A percentile compares a stretch with the other conserved stretches of the same genome.
These are phyloP conservation scores for Suillus cothurnatus DNA, from an alignment of 768 basidiomycete species.

Conservation along the genomic window DNA sequence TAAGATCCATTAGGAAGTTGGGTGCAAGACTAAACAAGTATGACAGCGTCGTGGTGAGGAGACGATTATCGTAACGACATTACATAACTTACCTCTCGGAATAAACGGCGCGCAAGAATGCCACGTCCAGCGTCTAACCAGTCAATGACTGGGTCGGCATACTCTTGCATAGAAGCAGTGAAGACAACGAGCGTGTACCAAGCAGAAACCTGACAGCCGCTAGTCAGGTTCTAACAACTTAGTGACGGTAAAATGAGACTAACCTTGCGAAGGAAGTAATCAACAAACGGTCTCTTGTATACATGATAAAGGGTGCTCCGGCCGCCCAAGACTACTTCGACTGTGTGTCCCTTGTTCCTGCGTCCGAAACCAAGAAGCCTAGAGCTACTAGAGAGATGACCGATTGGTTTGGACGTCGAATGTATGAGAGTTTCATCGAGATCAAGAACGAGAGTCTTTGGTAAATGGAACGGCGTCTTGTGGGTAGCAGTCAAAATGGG, in stretches of 20 bases:
- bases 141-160: constrained; percentile 99
- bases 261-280: constrained; percentile 91
- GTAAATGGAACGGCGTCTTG: constrained; percentile 75
- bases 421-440: constrained; percentile 99
- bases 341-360: constrained; percentile 76
- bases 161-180: constrained; percentile 99
- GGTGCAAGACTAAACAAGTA: constrained; percentile 75
- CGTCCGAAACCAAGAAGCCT: constrained; percentile 64
- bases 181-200: constrained; percentile 99
- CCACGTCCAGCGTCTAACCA: constrained; percentile 97
- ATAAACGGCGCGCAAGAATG: constrained; percentile 84
- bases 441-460: constrained; percentile 95
- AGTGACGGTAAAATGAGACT: constrained; percentile 15
- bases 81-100: constrained; percentile 79
- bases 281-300: constrained; percentile 97
- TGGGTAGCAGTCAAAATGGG: constrained; percentile 49
- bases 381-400: constrained; percentile 47
- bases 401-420: constrained; percentile 84
- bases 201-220: constrained; percentile 74
- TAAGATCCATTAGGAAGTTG: constrained; percentile 91
- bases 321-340: constrained; percentile 90
- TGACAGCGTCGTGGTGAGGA: constrained; percentile 11
- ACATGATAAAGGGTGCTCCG: constrained; percentile 94
- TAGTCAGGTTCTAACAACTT: background rate
- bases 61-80: background rate